These are phyloP conservation scores for Sphagnum tenellum DNA, from an alignment of 225 moss, liverwort and hornwort species.

Conservation along the genomic window DNA sequence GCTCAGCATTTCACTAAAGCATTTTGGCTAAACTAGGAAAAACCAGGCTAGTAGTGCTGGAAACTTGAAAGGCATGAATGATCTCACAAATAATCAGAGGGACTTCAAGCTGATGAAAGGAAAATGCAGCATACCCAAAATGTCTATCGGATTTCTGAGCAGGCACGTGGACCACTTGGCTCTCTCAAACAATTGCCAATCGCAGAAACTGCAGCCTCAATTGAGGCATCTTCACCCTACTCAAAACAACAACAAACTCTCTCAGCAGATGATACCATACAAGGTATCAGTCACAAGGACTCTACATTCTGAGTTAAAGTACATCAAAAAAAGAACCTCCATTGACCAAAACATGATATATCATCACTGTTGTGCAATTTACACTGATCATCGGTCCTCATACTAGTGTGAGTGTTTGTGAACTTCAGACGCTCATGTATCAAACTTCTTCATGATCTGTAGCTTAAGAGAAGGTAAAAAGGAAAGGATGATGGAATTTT, in stretches of 20 bases:
- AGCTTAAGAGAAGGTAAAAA: background rate
- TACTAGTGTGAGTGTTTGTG: background rate
- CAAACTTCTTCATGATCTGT: background rate
- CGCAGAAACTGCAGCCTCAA: slow-evolving; percentile 77
- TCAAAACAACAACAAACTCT: slow-evolving; percentile 6
- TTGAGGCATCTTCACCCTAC: slow-evolving; percentile 96
- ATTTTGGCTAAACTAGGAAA: too few species aligned
- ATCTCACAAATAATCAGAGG: too few species aligned
- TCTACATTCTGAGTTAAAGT: too few species aligned
- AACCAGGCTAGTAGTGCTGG: too few species aligned
- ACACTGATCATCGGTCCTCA: background rate
- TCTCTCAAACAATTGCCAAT: slow-evolving; percentile 91
- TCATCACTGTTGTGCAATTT: background rate
- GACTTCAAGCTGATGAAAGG: too few species aligned
- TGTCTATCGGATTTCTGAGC: slow-evolving; percentile 65
- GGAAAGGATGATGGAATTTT: too few species aligned
- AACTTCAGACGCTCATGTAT: background rate
- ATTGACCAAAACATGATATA: background rate
- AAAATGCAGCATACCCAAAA: too few species aligned
- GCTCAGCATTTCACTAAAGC: too few species aligned
- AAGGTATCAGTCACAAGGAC: too few species aligned
- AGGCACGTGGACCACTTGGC: slow-evolving; percentile 77
- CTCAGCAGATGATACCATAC: background rate
- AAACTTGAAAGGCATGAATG: too few species aligned
- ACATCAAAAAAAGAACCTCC: too few species aligned